Base-by-base conservation (phyloP, 768 basidiomycete species). In the Russula griseocarnosa region DNA sequence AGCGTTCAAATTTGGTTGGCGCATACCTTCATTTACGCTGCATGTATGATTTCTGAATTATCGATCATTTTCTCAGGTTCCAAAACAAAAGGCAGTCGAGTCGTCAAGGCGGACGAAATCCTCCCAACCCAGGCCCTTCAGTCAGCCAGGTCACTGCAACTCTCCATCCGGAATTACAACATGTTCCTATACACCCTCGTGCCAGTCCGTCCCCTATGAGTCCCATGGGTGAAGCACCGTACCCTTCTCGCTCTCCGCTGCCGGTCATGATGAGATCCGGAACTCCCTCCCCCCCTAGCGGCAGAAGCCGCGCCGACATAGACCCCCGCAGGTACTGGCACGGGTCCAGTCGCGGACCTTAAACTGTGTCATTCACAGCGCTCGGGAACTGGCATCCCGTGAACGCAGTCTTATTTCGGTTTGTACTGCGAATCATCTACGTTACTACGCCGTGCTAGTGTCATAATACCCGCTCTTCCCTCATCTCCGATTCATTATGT, bases 1-100 rank as follows among this genome's bases (percentile, higher is more conserved):
- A 90, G 88, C 67, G 91, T 93, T 62, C 91, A 93, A 73, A 92
- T 93, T 61, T 93, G 91, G 91, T 91, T 73, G 69, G 78, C 69
- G 18, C 40, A 52, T 44, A 32, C 49, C 26, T 55, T 57, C 40
- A 46, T 47, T 40, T 44, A 26, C 13, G 18, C 2, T 47, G 8
- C 10, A 26, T 40, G 34, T 38, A 26, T 38, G 46, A 22, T 32
- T 26, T 44, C 60, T 64, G 58, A 59, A 58, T 16, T 30, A 34
- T 55, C 28, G 22, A 16, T 16, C 18, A 10, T 58, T 44, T 22
- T 44, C 54, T 22, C 24, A 69, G 64, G 67, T 69, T 69, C 36
- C 66, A 68, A 46, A 61, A 66, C 60, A 64, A 67, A 55, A 46
- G 65, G 18, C 65, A 67, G 46, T 61, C 66, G 51, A 59, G 52